Conservation (phyloP, 2,329 filamentous ascomycete genomes). For the Remersonia thermophila region DNA sequence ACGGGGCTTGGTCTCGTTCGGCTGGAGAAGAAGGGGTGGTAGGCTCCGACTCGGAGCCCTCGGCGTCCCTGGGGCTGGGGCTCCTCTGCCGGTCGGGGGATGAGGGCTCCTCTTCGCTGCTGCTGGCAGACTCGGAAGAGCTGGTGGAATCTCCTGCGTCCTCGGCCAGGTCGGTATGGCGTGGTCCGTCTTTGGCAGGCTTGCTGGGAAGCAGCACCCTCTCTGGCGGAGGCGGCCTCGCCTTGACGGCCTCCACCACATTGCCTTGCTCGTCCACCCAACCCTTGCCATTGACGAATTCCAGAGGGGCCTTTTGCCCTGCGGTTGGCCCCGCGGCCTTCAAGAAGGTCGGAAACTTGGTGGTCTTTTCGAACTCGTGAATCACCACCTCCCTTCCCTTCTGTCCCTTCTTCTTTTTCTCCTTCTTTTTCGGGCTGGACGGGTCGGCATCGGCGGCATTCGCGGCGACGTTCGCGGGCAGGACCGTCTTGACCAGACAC, state of each 20-base stretch:
- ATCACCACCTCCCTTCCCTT: constrained; percentile 47
- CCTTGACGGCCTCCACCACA: constrained; percentile 51
- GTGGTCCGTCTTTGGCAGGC: not conserved
- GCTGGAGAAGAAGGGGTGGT: constrained; percentile 10
- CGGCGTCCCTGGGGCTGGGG: not conserved
- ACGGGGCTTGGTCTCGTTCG: constrained; percentile 26
- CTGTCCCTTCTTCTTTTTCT: constrained; percentile 36
- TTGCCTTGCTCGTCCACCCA: constrained; percentile 76
- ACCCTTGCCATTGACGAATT: constrained; percentile 72
- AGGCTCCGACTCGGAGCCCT: not conserved
- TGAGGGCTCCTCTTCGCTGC: constrained; percentile 12
- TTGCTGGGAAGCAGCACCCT: constrained; percentile 18
- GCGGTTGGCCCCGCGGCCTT: constrained; percentile 40
- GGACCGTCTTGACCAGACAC: constrained; percentile 69
- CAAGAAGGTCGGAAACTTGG: constrained; percentile 71
- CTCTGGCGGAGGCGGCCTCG: constrained; percentile 22
- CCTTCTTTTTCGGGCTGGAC: constrained; percentile 47
- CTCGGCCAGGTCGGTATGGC: constrained; percentile 5
- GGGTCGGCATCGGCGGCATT: constrained; percentile 30
- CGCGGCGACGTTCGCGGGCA: constrained; percentile 40
- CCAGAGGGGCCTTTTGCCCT: constrained; percentile 34
- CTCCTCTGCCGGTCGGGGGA: not conserved
- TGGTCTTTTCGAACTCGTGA: constrained; percentile 82
- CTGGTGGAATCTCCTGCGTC: constrained; percentile 5
- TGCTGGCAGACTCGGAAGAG: constrained; percentile 9